Conservation (phyloP, 257 asterid genomes). For the Phtheirospermum japonicum region DNA sequence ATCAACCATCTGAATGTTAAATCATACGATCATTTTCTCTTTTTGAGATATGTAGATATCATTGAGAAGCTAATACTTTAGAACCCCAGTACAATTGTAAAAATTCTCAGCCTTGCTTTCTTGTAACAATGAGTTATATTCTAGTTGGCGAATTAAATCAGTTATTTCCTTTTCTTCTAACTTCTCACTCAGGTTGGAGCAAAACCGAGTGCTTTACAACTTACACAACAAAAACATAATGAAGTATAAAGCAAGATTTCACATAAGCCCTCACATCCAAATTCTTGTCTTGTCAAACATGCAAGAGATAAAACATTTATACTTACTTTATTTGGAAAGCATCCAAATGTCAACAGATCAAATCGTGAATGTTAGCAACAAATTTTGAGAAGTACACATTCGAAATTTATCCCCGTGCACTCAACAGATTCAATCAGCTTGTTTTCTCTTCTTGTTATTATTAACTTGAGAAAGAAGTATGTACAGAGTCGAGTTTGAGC, state of each 20-base stretch:
- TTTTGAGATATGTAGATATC: conserved; percentile 30
- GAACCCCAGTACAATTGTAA: conserved; percentile 28
- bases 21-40: background rate
- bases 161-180: background rate
- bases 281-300: too few relatives aligned
- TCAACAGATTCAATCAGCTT: too few relatives aligned
- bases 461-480: background rate
- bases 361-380: too few relatives aligned
- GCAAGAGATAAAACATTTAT: too few relatives aligned
- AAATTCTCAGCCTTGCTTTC: background rate
- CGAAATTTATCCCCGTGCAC: too few relatives aligned
- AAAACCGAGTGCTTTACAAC: background rate
- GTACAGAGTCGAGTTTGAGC: background rate
- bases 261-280: too few relatives aligned
- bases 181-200: too few relatives aligned
- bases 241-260: too few relatives aligned
- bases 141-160: background rate
- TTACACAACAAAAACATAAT: background rate
- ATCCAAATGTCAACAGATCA: too few relatives aligned
- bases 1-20: conserved; percentile 14
- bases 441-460: too few relatives aligned
- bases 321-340: too few relatives aligned
- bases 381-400: too few relatives aligned
- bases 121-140: conserved; percentile 11
- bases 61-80: conserved; percentile 23